Evolutionary conservation across 164 flowering plant species (phyloP).

Genomic region (Houttuynia cordata): DNA sequence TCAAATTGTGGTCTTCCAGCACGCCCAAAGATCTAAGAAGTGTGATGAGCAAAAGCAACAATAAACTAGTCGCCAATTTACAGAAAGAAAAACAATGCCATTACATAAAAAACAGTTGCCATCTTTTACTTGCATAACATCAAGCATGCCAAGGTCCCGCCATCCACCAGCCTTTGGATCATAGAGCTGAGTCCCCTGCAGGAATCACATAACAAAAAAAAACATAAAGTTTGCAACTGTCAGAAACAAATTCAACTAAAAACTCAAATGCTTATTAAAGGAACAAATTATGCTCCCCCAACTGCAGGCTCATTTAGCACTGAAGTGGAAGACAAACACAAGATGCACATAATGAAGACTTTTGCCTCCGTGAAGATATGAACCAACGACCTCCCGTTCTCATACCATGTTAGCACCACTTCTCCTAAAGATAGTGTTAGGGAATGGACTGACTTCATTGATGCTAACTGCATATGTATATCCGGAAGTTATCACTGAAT

Average conservation of each 20-base stretch:
- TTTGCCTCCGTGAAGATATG: too few relatives aligned
- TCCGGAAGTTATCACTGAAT: too few relatives aligned
- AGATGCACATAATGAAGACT: too few relatives aligned
- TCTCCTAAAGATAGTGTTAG: too few relatives aligned
- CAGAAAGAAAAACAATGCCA: not conserved
- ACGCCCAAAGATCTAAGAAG: constrained; percentile 83
- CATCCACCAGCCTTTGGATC: constrained; percentile 99
- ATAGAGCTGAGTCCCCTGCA: constrained; percentile 95
- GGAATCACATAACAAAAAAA: constrained; percentile 3
- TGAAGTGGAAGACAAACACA: too few relatives aligned
- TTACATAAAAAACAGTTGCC: not conserved
- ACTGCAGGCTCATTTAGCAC: too few relatives aligned
- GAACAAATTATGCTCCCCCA: not conserved
- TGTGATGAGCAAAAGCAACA: not conserved
- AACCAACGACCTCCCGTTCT: too few relatives aligned
- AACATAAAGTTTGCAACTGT: not conserved
- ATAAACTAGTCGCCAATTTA: not conserved
- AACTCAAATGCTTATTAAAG: not conserved
- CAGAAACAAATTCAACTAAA: not conserved
- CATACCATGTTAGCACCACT: too few relatives aligned
- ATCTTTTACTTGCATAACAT: constrained; percentile 86
- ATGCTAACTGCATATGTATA: too few relatives aligned
- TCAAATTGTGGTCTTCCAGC: constrained; percentile 99
- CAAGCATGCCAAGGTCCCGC: constrained; percentile 98
- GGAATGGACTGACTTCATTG: too few relatives aligned